Evolutionary conservation across 805 yeast genomes (phyloP), one percentile per base, ranked within the genome.

Genomic region (Starmerella bombicola): DNA sequence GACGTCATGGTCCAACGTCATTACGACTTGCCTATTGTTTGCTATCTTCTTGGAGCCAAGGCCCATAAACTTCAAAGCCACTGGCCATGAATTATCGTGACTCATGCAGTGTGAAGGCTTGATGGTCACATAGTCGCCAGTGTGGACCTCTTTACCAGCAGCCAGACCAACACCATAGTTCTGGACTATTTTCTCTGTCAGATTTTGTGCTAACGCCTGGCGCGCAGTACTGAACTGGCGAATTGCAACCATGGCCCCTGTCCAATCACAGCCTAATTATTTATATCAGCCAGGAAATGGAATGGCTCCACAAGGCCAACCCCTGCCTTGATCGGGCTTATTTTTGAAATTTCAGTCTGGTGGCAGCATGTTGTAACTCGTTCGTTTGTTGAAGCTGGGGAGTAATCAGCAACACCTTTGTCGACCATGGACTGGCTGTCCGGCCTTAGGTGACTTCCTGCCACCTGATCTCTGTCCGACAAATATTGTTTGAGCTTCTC

Each of bases 51-150:
- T 73, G 28, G 96, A 96, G 1, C 98, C 98, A 28, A 91, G 70
- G 5, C 94, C 94, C 77, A 74, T 83, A 66, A 91, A 91, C 65
- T 91, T 91, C 57, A 88, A 70, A 1, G 98, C 98, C 15, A 91
- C 96, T 1, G 99, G 99, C 98, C 99, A 93, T 33, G 96, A 79
- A 64, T 91, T 91, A 62, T 91, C 99, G 61, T 91, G 99, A 13
- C 97, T 84, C 99, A 91, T 91, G 62, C 96, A 93, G 65, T 91
- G 94, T 3, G 94, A 88, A 3, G 99, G 99, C 55, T 68, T 72
- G 57, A 91, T 88, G 2, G 95, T 75, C 38, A 93, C 97, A 63
- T 86, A 91, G 65, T 91, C 99, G 12, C 97, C 98, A 35, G 83
- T 70, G 53, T 68, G 76, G 28, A 91, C 95, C 40, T 66, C 58